A percentile compares a stretch with the other conserved stretches of the same genome.
Evolutionary conservation across 73 alveolate species (phyloP).

Genomic region (Breviolum minutum): DNA sequence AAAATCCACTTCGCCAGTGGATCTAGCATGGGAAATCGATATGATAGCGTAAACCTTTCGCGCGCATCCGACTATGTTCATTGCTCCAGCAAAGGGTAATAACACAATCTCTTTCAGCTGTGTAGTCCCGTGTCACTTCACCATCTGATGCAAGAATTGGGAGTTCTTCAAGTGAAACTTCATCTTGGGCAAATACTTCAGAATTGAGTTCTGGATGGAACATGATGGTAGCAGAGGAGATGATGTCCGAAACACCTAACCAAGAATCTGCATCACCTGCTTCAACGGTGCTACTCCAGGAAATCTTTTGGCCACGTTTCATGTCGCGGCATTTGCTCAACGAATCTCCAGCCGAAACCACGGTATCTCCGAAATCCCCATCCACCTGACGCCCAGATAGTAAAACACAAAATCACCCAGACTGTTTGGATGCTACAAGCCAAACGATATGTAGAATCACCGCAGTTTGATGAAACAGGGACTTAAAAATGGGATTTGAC

Average conservation of each 20-base stretch:
- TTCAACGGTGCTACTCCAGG: constrained; percentile 43
- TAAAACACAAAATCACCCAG: too few relatives aligned
- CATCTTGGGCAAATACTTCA: background rate
- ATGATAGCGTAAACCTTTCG: background rate
- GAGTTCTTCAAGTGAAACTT: background rate
- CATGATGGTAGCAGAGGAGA: constrained; percentile 21
- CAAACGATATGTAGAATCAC: too few relatives aligned
- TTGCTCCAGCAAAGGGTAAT: constrained; percentile 74
- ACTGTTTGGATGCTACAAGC: background rate
- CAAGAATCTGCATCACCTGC: constrained; percentile 60
- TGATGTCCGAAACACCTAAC: constrained; percentile 59
- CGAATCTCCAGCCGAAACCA: constrained; percentile 43
- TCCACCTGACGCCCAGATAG: background rate
- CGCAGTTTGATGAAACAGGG: background rate
- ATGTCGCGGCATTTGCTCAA: constrained; percentile 36
- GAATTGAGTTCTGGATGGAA: constrained; percentile 23
- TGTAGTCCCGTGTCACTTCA: constrained; percentile 29
- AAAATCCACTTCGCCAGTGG: background rate
- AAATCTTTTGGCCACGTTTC: constrained; percentile 9
- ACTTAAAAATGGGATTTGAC: too few relatives aligned
- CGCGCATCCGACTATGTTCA: constrained; percentile 85
- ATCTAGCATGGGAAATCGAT: background rate
- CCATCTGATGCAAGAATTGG: constrained; percentile 63
- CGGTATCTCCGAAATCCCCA: constrained; percentile 7
- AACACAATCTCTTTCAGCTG: constrained; percentile 47